Conservation (phyloP, 1,284 basidiomycete species). For the Crucibulum parvulum region DNA sequence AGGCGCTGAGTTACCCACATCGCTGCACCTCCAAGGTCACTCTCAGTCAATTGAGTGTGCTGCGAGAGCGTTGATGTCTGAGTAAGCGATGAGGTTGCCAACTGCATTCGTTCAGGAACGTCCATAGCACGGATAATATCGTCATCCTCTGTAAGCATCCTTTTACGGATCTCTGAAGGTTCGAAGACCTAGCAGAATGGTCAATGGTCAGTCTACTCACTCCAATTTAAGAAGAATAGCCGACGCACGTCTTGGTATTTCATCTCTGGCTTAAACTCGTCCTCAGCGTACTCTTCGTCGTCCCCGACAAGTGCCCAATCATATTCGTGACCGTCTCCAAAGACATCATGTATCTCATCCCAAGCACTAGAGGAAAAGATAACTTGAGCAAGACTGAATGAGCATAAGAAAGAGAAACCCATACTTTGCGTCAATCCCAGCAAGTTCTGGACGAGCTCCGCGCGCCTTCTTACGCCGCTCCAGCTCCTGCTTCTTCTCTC, state of each 20-base stretch:
- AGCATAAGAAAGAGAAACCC: constrained; percentile 32
- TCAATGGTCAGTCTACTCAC: constrained; percentile 8
- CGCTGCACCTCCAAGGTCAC: constrained; percentile 83
- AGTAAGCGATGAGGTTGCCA: constrained; percentile 87
- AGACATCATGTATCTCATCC: constrained; percentile 97
- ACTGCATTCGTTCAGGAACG: constrained; percentile 96
- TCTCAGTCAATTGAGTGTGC: constrained; percentile 70
- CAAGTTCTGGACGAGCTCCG: constrained; percentile 75
- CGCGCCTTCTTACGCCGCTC: constrained; percentile 65
- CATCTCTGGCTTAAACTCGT: constrained; percentile 73
- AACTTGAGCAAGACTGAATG: constrained; percentile 18
- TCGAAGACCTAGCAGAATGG: constrained; percentile 84
- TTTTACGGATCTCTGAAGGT: constrained; percentile 93
- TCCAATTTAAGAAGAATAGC: constrained; percentile 1
- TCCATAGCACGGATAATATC: constrained; percentile 91
- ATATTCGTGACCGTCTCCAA: constrained; percentile 97
- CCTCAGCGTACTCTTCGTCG: constrained; percentile 71
- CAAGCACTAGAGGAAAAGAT: constrained; percentile 72
- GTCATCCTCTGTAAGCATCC: constrained; percentile 94
- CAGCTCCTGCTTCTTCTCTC: constrained; percentile 72
- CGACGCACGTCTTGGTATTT: constrained; percentile 87
- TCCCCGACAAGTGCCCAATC: constrained; percentile 92
- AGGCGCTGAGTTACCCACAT: constrained; percentile 90
- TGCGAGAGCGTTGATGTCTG: constrained; percentile 70
- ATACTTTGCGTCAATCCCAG: constrained; percentile 89